phyloP scores from a whole-genome alignment of 495 filamentous ascomycete genomes.

The Choiromyces venosus region DNA sequence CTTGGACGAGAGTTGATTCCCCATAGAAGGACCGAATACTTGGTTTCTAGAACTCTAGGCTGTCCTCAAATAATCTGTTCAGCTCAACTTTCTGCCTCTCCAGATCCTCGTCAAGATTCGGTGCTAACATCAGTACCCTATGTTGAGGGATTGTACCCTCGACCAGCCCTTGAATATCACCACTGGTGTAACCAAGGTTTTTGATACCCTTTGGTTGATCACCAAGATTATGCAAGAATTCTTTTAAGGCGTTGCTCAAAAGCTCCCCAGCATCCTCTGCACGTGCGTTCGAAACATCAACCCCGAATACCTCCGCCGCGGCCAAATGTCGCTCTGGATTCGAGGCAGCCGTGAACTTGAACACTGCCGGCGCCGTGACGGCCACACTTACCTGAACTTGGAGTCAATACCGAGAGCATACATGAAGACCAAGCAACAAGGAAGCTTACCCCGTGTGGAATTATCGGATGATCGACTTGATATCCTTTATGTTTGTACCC shows the following conservation, averaged over 20 bases:
- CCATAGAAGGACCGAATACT: not conserved
- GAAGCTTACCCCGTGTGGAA: slow-evolving; percentile 66
- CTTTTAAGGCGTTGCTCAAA: slow-evolving; percentile 67
- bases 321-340: slow-evolving; percentile 87
- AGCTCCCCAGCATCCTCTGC: slow-evolving; percentile 81
- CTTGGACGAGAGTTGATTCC: not conserved
- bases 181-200: slow-evolving; percentile 67
- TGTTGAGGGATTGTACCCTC: slow-evolving; percentile 91
- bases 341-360: slow-evolving; percentile 81
- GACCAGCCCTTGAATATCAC: slow-evolving; percentile 73
- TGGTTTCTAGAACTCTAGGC: slow-evolving; percentile 53
- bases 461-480: slow-evolving; percentile 64
- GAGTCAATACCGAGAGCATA: not conserved
- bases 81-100: slow-evolving; percentile 63
- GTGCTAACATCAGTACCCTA: slow-evolving; percentile 86
- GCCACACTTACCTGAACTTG: slow-evolving; percentile 66
- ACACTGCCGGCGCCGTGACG: slow-evolving; percentile 89
- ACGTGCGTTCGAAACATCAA: slow-evolving; percentile 80
- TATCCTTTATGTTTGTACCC: slow-evolving; percentile 85
- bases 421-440: not conserved
- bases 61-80: slow-evolving; percentile 58
- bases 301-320: slow-evolving; percentile 85
- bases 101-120: slow-evolving; percentile 63
- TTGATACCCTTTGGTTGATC: slow-evolving; percentile 86
- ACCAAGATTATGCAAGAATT: slow-evolving; percentile 75